Percentiles rank a stretch among this genome's conserved stretches.
Evolutionary conservation across 2,329 filamentous ascomycete species (phyloP).

Genomic region (Dactylellina parvicollis): DNA sequence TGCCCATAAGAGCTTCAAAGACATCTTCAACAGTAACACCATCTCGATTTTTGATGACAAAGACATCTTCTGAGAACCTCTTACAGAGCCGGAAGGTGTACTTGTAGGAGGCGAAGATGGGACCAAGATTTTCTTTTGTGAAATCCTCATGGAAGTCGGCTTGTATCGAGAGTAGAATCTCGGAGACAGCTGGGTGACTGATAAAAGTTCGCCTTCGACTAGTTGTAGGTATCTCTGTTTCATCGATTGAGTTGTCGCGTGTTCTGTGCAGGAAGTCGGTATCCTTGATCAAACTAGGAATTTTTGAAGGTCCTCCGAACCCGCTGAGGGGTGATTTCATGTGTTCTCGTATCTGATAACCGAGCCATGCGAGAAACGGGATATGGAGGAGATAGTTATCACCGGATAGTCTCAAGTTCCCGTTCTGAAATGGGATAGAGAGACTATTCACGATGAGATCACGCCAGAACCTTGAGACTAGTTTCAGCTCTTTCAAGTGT

Average conservation of each 20-base stretch:
- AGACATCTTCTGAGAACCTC: constrained; percentile 17
- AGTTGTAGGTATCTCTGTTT: no score
- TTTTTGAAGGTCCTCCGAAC: neutral
- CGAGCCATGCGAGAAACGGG: constrained; percentile 31
- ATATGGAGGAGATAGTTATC: constrained; percentile 17
- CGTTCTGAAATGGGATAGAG: constrained; percentile 9
- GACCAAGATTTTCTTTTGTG: constrained; percentile 3
- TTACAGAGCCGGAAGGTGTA: neutral
- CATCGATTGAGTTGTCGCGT: neutral
- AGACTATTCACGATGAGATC: neutral
- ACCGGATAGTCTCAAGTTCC: neutral
- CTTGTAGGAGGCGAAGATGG: neutral
- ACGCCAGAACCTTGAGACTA: neutral
- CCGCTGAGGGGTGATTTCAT: constrained; percentile 2
- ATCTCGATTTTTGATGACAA: neutral
- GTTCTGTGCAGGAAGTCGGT: neutral
- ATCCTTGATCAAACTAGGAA: neutral
- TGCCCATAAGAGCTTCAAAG: neutral
- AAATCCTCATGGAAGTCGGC: neutral
- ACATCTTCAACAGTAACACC: constrained; percentile 18
- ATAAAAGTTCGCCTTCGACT: no score
- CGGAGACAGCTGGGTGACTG: constrained; percentile 9
- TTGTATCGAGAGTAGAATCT: constrained; percentile 12
- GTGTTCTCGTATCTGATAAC: neutral
- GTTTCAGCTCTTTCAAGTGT: neutral